Conservation (phyloP, 2,329 filamentous ascomycete genomes). For the Ophiostoma ips region DNA sequence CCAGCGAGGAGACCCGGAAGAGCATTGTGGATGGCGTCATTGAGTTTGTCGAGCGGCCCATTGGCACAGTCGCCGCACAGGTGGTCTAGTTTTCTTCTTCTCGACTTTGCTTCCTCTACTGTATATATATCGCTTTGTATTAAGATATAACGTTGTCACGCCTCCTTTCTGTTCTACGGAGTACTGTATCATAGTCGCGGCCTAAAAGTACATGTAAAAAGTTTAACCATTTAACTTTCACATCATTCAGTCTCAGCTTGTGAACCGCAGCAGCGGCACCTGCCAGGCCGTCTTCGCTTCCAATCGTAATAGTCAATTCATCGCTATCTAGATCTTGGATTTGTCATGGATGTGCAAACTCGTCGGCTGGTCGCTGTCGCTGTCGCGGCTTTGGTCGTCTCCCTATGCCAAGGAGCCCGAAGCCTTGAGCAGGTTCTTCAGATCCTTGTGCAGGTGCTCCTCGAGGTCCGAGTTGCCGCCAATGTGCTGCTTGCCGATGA, state of each 20-base stretch:
- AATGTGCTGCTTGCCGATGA: constrained; percentile 81
- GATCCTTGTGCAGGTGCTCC: constrained; percentile 42
- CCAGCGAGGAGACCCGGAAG: constrained; percentile 65
- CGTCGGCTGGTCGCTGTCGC: neutral
- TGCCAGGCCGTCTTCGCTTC: neutral
- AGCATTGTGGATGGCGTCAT: constrained; percentile 81
- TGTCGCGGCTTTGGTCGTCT: neutral
- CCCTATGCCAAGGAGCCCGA: constrained; percentile 23
- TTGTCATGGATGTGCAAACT: neutral
- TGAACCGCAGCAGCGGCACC: neutral
- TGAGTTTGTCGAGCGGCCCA: constrained; percentile 73
- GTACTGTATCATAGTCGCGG: too few relatives aligned
- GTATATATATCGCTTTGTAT: neutral
- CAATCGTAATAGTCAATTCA: neutral
- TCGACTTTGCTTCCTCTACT: neutral
- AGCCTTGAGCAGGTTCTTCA: constrained; percentile 33
- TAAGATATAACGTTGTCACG: too few relatives aligned
- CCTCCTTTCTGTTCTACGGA: too few relatives aligned
- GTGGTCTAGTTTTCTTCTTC: constrained; percentile 30
- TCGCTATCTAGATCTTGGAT: neutral
- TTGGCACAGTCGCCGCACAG: constrained; percentile 74
- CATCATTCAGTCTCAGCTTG: neutral
- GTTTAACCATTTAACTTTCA: too few relatives aligned
- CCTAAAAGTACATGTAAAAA: too few relatives aligned
- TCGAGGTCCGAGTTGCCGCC: constrained; percentile 90